phyloP scores from a whole-genome alignment of 2,329 filamentous ascomycete species.

The Pezicula neosporulosa region DNA sequence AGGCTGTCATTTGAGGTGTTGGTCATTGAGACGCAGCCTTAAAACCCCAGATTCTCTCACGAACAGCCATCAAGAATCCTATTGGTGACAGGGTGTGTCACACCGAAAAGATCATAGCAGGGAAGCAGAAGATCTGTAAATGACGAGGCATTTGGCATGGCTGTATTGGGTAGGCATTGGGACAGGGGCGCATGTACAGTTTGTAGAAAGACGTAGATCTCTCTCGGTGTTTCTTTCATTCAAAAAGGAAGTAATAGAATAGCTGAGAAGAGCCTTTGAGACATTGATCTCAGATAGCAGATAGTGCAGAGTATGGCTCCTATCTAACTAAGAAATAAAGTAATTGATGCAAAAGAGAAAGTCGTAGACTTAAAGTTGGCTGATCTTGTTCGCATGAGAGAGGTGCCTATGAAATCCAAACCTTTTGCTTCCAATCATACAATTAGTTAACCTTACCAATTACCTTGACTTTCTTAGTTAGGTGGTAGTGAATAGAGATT shows the following conservation, averaged over 20 bases:
- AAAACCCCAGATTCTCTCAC: neutral
- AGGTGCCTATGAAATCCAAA: too few species aligned
- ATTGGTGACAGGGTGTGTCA: neutral
- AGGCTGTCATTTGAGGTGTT: conserved; percentile 16
- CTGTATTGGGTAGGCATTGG: conserved; percentile 17
- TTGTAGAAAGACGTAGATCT: conserved; percentile 25
- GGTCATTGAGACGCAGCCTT: neutral
- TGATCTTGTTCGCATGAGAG: too few species aligned
- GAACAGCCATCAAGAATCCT: neutral
- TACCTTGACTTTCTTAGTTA: neutral
- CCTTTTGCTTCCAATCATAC: neutral
- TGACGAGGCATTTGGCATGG: conserved; percentile 6
- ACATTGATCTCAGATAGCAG: too few species aligned
- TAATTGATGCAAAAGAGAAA: too few species aligned
- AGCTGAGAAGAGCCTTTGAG: too few species aligned
- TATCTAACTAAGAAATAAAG: too few species aligned
- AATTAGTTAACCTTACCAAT: neutral
- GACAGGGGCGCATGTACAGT: conserved; percentile 20
- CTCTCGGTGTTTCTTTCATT: conserved; percentile 11
- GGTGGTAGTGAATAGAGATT: neutral
- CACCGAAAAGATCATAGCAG: conserved; percentile 2
- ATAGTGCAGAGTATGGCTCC: too few species aligned
- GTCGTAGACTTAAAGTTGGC: too few species aligned
- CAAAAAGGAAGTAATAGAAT: conserved; percentile 4
- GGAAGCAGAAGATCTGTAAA: conserved; percentile 25